Conservation (phyloP, 2,329 filamentous ascomycete genomes). For the Epichloe sibirici region DNA sequence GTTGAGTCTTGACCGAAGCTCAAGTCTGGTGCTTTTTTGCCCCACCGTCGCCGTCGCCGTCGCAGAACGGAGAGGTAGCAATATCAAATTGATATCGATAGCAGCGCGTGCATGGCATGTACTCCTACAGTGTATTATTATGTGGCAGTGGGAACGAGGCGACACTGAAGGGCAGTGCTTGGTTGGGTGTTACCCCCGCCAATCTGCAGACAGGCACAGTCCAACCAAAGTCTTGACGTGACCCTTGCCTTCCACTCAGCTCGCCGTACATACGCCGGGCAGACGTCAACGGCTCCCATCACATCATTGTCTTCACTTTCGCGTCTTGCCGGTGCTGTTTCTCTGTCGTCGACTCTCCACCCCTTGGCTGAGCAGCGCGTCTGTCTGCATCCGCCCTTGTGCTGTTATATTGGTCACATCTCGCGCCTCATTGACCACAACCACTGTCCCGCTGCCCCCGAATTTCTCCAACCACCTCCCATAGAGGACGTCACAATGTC, state of each 20-base stretch:
- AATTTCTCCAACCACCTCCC: neutral
- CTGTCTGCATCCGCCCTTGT: neutral
- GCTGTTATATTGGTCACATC: neutral
- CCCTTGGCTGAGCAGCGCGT: neutral
- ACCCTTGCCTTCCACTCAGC: neutral
- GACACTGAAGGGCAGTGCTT: neutral
- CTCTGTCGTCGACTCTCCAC: neutral
- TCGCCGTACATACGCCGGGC: neutral
- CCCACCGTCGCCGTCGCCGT: neutral
- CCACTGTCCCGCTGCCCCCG: neutral
- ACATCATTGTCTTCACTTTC: neutral
- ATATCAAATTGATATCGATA: neutral
- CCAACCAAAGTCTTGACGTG: neutral
- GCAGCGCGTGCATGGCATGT: neutral
- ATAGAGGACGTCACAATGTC: conserved; percentile 52
- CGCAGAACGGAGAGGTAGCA: neutral
- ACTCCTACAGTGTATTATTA: neutral
- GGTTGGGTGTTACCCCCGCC: conserved; percentile 25
- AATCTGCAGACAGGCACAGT: conserved; percentile 13
- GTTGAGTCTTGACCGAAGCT: no score
- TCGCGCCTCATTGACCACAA: neutral
- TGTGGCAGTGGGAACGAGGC: neutral
- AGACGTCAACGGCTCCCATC: neutral
- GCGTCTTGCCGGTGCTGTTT: neutral
- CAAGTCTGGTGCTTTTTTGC: no score